Evolutionary conservation across 768 basidiomycete genomes (phyloP).

Genomic region (Pilatotrama ljubarskyi): DNA sequence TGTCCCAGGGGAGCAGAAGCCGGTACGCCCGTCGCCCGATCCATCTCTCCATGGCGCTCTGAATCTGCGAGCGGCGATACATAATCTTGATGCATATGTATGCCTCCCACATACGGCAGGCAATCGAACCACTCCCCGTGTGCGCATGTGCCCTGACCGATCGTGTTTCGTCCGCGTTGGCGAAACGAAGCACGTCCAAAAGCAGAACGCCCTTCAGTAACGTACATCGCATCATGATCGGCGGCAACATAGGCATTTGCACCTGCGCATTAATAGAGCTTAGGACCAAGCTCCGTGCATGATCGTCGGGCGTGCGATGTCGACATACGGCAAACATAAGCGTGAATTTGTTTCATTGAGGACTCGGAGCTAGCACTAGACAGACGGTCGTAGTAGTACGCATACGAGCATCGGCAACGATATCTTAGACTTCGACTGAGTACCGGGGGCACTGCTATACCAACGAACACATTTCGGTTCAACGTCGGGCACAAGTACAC

Average conservation of each 20-base stretch:
- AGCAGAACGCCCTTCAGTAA: not conserved
- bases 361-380: too few species aligned
- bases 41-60: too few species aligned
- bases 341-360: not conserved
- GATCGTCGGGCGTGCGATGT: not conserved
- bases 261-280: too few species aligned
- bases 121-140: not conserved
- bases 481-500: conserved; percentile 4
- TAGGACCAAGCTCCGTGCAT: not conserved
- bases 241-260: not conserved
- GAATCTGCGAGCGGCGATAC: too few species aligned
- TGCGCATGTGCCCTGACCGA: not conserved
- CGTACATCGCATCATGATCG: not conserved
- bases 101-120: not conserved
- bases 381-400: not conserved
- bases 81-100: not conserved
- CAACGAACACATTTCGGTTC: not conserved
- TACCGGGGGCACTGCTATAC: not conserved
- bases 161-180: not conserved
- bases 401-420: not conserved
- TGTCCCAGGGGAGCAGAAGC: too few species aligned
- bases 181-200: not conserved
- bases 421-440: not conserved
- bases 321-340: not conserved
- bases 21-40: too few species aligned